A percentile compares a stretch with the other conserved stretches of the same genome.
These are phyloP conservation scores for Monosporascus sp. DNA, from an alignment of 2,329 filamentous ascomycete genomes.

Conservation along the genomic window DNA sequence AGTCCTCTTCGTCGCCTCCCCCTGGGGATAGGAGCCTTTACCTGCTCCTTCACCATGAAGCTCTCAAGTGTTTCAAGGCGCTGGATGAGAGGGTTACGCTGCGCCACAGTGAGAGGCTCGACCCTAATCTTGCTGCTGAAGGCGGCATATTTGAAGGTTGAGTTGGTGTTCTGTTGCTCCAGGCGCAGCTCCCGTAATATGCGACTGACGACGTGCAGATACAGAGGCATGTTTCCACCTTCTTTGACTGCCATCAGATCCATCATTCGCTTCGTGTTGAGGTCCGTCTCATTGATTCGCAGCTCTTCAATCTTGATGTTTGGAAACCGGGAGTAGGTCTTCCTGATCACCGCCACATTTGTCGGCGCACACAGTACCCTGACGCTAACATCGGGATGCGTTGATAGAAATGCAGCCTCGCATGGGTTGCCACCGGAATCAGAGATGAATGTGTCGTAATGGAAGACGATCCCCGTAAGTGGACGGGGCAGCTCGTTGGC, in stretches of 20 bases:
- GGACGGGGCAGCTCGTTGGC: constrained; percentile 44
- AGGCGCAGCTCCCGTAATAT: constrained; percentile 53
- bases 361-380: constrained; percentile 51
- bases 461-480: constrained; percentile 58
- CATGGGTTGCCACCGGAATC: constrained; percentile 46
- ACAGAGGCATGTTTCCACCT: constrained; percentile 44
- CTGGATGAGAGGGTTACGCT: constrained; percentile 51
- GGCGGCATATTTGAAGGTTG: constrained; percentile 42
- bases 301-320: constrained; percentile 46
- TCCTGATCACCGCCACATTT: constrained; percentile 37
- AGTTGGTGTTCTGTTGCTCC: constrained; percentile 31
- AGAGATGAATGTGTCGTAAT: constrained; percentile 55
- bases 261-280: constrained; percentile 55
- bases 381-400: constrained; percentile 37
- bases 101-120: constrained; percentile 39
- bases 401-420: constrained; percentile 54
- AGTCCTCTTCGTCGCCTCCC: background rate
- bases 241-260: constrained; percentile 53
- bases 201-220: constrained; percentile 50
- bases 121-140: constrained; percentile 37
- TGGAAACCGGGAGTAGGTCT: constrained; percentile 35
- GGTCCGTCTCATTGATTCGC: constrained; percentile 42
- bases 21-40: background rate
- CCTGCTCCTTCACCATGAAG: constrained; percentile 43
- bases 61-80: constrained; percentile 59